Conservation (phyloP, 2,329 filamentous ascomycete genomes). For the Xylaria sp. region DNA sequence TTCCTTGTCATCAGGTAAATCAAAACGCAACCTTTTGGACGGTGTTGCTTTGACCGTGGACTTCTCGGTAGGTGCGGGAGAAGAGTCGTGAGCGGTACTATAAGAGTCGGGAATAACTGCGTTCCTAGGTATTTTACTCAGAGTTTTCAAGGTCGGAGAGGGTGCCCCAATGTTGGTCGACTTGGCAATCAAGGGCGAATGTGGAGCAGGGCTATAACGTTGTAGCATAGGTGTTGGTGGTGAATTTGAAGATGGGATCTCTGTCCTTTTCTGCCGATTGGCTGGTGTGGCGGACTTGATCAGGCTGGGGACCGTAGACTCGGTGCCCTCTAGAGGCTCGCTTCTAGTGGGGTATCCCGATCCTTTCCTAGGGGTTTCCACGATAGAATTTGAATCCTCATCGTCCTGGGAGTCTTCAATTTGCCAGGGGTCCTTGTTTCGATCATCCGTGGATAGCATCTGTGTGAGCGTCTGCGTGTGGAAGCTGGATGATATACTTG, state of each 20-base stretch:
- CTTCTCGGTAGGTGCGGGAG: constrained; percentile 40
- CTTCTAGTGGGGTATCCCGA: constrained; percentile 15
- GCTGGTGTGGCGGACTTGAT: constrained; percentile 45
- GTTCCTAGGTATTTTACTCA: constrained; percentile 41
- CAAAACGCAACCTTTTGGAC: constrained; percentile 45
- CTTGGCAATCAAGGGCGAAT: constrained; percentile 45
- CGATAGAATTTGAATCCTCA: constrained; percentile 39
- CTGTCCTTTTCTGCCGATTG: constrained; percentile 42
- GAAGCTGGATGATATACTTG: constrained; percentile 45
- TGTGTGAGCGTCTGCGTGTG: constrained; percentile 48
- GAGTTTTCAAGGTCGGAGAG: constrained; percentile 41
- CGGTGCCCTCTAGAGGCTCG: constrained; percentile 17
- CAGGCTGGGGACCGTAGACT: constrained; percentile 40
- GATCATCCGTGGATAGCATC: constrained; percentile 37
- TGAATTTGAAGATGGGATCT: constrained; percentile 49
- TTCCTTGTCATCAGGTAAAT: constrained; percentile 50
- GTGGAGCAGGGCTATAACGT: constrained; percentile 41
- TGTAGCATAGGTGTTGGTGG: constrained; percentile 46
- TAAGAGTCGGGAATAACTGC: constrained; percentile 48
- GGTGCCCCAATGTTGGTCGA: constrained; percentile 44
- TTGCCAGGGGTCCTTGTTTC: constrained; percentile 40
- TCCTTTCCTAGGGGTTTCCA: constrained; percentile 47
- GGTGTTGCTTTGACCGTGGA: constrained; percentile 42
- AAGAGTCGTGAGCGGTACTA: constrained; percentile 46
- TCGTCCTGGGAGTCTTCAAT: constrained; percentile 48